Base-by-base conservation (phyloP, 352 stramenopile genomes). In the Phytophthora pluvialis region DNA sequence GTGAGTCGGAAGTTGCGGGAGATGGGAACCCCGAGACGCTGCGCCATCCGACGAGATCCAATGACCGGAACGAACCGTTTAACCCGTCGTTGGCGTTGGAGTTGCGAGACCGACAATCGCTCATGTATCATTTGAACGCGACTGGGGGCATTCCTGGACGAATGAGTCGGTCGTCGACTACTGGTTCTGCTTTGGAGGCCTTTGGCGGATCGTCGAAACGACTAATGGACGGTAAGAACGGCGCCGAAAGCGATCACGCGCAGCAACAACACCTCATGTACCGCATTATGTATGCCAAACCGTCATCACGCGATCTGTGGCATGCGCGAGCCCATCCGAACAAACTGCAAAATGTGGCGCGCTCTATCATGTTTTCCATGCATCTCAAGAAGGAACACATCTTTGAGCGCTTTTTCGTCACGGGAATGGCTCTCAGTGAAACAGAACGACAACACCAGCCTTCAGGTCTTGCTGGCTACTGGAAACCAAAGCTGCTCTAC, bases 361-460 rank as follows among this genome's bases (percentile, higher is more conserved):
- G 77, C 6, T 91, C 85, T 0, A 80, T 94, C 45, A 81, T 91
- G 58, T 89, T 88, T 54, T 94, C 82, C 3, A 90, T 92, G 81
- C 80, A 93, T 33, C 62, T 91, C 16, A 89, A 89, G 59, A 88
- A 88, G 61, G 86, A 93, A 59, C 85, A 85, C 49, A 73, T 95
- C 1, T 95, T 94, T 48, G 87, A 95, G 55, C 82, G 87, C 38
- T 95, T 92, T 49, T 90, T 95, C 64, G 77, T 95, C 10, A 73
- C 67, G 8, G 85, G 87, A 1, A 66, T 87, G 36, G 32, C 70
- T 6, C 49, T 86, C 0, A 75, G 67, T 52, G 72, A 75, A 36
- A 44, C 49, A 2, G 70, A 88, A 31, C 59, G 60, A 68, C 73
- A 45, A 48, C 67, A 61, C 51, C 77, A 62, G 3, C 47, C 58